These are phyloP conservation scores for Ceratocystis variospora DNA, from an alignment of 2,329 filamentous ascomycete genomes.

Conservation along the genomic window DNA sequence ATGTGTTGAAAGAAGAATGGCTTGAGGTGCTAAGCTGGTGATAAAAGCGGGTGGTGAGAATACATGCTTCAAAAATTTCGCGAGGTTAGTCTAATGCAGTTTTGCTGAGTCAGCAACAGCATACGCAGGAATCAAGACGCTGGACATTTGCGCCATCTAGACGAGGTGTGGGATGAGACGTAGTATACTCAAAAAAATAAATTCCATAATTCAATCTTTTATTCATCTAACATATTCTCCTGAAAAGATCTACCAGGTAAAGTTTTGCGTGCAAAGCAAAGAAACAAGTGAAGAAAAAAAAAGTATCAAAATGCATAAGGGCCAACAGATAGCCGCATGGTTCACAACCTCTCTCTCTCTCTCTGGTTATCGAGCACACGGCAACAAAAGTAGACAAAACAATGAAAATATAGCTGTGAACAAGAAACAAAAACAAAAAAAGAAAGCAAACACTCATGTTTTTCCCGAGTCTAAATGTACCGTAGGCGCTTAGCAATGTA, in stretches of 20 bases:
- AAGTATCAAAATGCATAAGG: neutral
- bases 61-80: constrained; percentile 6
- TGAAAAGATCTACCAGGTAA: neutral
- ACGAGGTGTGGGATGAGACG: neutral
- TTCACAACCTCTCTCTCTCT: neutral
- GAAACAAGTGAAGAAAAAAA: constrained; percentile 6
- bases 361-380: neutral
- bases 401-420: neutral
- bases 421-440: no score
- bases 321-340: neutral
- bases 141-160: neutral
- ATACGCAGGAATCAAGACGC: neutral
- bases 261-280: neutral
- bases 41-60: neutral
- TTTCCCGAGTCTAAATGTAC: constrained; percentile 30
- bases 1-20: neutral
- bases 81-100: neutral
- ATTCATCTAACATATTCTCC: neutral
- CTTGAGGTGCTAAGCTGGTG: neutral
- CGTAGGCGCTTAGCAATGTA: constrained; percentile 33
- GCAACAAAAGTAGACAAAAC: neutral
- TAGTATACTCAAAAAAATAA: neutral
- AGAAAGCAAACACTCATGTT: neutral
- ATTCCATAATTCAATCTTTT: neutral
- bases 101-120: constrained; percentile 2